Base-by-base conservation (phyloP, 306 rosid genomes). In the Rubus parviflorus region DNA sequence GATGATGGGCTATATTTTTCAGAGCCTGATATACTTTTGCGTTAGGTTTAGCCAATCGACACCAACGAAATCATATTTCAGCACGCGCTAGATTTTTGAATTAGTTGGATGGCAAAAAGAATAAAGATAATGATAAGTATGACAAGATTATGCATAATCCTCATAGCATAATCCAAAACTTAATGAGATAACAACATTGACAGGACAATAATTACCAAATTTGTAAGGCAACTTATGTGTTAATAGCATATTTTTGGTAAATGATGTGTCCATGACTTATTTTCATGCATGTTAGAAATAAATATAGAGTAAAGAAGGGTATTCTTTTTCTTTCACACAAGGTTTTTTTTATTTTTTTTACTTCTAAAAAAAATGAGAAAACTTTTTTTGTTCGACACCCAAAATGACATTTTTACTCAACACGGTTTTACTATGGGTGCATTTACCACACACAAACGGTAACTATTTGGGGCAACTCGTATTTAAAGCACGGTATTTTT, bases 1-100 rank as follows among this genome's bases (percentile, higher is more conserved):
- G 0, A 0, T 4, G 0, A 4, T 12, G 5, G 1, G 1, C 8
- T 5, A 5, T 30, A 5, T 30, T 30, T 30, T 61, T 14, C 8
- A 14, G 2, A 60, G 2, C 14, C 3, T 35, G 7, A 8, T 62
- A 3, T 37, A 1, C 0, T 3, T 2, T 52, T 2, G 17, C 58
- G 1, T 14, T 13, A 15, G 15, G 0, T 14, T 35, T 25, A 25
- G 5, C 7, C 7, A 0, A 23, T 25, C 1, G 11, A 10, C 3
- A 6, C 12, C 7, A 12, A 0, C 11, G 2, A 20, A 22, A 11
- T 57, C 15, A 4, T 0, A 60, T 25, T 60, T 6, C 35, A 58
- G 5, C 64, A 3, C 0, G 1, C 2, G 14, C 14, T 25, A 35
- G 4, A 58, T 9, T 13, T 62, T 62, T 62, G 42, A 62, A 35